phyloP scores from a whole-genome alignment of 768 basidiomycete genomes.

The Mycena amicta region DNA sequence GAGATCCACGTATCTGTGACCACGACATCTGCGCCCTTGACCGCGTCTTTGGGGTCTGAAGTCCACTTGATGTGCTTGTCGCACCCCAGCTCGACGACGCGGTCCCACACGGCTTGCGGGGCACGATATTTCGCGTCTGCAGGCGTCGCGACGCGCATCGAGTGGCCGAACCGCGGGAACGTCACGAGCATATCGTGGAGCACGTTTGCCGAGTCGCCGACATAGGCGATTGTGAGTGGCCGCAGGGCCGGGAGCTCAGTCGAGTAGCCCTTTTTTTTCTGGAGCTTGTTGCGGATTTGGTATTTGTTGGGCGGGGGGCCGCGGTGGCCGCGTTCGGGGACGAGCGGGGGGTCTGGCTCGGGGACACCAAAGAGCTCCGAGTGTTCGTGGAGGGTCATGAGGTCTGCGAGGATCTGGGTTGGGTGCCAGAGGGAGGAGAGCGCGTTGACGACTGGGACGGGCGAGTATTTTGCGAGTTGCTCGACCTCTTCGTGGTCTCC shows the following conservation, averaged over 20 bases:
- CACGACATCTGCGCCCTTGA: conserved; percentile 89
- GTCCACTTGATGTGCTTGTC: conserved; percentile 77
- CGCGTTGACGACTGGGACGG: conserved; percentile 94
- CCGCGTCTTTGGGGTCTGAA: conserved; percentile 81
- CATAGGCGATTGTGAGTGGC: conserved; percentile 87
- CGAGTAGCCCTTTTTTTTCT: conserved; percentile 3
- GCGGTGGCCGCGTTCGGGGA: conserved; percentile 6
- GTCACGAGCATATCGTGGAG: conserved; percentile 97
- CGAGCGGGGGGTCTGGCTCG: conserved; percentile 3
- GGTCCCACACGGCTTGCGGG: conserved; percentile 75
- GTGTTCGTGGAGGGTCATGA: conserved; percentile 86
- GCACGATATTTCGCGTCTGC: conserved; percentile 60
- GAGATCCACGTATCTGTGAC: conserved; percentile 99
- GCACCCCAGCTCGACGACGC: conserved; percentile 74
- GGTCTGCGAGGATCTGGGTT: conserved; percentile 91
- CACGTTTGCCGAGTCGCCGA: conserved; percentile 95
- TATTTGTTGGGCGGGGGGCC: conserved; percentile 26
- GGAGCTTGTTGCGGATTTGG: conserved; percentile 16
- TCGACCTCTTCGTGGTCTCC: conserved; percentile 92
- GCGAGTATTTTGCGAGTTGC: conserved; percentile 89
- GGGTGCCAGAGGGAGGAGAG: conserved; percentile 97
- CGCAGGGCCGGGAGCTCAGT: conserved; percentile 53
- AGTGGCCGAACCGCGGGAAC: conserved; percentile 88
- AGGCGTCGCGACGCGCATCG: conserved; percentile 84
- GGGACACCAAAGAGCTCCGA: conserved; percentile 52